Conservation (phyloP, 2,329 filamentous ascomycete species). For the Neofusicoccum ribis region DNA sequence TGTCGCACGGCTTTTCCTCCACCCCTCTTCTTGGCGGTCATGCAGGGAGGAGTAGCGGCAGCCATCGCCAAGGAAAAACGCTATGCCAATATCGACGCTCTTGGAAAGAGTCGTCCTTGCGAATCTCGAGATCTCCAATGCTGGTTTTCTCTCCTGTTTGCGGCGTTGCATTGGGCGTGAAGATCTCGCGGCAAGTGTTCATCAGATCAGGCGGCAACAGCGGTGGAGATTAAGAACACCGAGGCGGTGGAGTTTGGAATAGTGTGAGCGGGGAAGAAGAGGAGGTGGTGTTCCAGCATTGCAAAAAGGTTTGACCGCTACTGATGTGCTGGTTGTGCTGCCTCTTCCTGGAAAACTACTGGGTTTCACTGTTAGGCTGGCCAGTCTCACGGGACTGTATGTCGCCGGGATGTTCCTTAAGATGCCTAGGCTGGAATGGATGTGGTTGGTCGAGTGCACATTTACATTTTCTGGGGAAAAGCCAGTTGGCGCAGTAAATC, state of each 20-base stretch:
- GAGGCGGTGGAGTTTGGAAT: not conserved
- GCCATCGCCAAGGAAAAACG: not conserved
- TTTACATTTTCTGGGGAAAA: not conserved
- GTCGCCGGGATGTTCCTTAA: no score
- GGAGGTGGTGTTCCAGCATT: not conserved
- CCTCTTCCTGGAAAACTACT: not conserved
- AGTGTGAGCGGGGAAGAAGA: not conserved
- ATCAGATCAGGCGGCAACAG: not conserved
- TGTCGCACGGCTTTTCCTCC: not conserved
- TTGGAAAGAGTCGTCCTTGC: not conserved
- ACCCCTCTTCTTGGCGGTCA: conserved; percentile 10
- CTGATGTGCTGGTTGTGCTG: not conserved
- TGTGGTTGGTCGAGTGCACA: not conserved
- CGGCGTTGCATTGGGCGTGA: not conserved
- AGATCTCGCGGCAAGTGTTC: not conserved
- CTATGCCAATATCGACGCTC: not conserved
- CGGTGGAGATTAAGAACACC: no score
- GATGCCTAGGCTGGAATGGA: no score
- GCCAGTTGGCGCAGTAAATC: not conserved
- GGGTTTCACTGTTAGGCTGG: not conserved
- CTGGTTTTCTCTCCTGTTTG: not conserved
- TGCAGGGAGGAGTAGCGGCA: not conserved
- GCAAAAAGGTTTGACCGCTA: not conserved
- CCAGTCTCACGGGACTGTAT: no score
- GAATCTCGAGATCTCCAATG: not conserved